Percentiles rank a stretch among this genome's conserved stretches.
Evolutionary conservation across 306 rosid species (phyloP).

Genomic region (Erythrophleum fordii): DNA sequence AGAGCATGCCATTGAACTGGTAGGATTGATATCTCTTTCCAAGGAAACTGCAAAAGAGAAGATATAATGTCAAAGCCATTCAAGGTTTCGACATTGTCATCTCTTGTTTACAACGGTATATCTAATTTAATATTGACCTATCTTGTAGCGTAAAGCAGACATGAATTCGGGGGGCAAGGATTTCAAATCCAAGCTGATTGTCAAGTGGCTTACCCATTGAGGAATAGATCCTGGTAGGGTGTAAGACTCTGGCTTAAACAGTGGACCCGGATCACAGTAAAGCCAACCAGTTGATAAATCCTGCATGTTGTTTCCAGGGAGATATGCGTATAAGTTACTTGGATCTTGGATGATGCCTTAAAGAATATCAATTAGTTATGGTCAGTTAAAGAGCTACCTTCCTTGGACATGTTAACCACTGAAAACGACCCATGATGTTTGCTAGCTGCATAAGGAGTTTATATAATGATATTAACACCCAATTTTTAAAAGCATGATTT

Average conservation of each 20-base stretch:
- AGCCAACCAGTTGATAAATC: constrained; percentile 94
- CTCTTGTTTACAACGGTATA: constrained; percentile 19
- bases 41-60: constrained; percentile 66
- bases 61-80: constrained; percentile 13
- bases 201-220: constrained; percentile 64
- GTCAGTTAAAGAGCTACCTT: constrained; percentile 62
- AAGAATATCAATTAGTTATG: neutral
- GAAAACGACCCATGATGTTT: constrained; percentile 78
- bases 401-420: constrained; percentile 94
- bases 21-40: constrained; percentile 79
- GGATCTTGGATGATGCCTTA: constrained; percentile 22
- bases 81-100: constrained; percentile 2
- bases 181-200: constrained; percentile 27
- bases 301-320: constrained; percentile 57
- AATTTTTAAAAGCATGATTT: constrained; percentile 27
- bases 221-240: constrained; percentile 68
- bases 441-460: constrained; percentile 81
- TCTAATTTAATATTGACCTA: neutral
- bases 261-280: constrained; percentile 85
- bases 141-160: neutral
- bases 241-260: constrained; percentile 76
- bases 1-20: constrained; percentile 94
- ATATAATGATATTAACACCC: constrained; percentile 26
- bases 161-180: constrained; percentile 8
- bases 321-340: constrained; percentile 33